A percentile compares a stretch with the other conserved stretches of the same genome.
These are phyloP conservation scores for Metahyphopichia silvanorum DNA, from an alignment of 805 yeast genomes.

Conservation along the genomic window DNA sequence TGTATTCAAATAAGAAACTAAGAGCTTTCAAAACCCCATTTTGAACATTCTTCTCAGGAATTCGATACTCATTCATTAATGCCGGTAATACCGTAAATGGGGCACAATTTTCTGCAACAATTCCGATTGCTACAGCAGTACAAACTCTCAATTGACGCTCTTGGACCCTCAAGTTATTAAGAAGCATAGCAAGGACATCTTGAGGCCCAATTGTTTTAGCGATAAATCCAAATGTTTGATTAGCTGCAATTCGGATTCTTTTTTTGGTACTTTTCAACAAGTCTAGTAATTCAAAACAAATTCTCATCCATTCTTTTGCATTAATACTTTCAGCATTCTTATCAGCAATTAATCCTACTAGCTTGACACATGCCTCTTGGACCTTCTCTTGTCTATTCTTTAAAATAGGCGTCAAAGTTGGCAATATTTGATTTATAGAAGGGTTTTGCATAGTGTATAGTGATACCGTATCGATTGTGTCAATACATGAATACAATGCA, in stretches of 20 bases:
- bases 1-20: conserved; percentile 89
- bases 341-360: conserved; percentile 81
- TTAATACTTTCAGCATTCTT: conserved; percentile 77
- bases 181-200: conserved; percentile 79
- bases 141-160: conserved; percentile 96
- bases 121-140: conserved; percentile 96
- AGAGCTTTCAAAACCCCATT: conserved; percentile 91
- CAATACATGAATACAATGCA: conserved; percentile 64
- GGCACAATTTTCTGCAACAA: conserved; percentile 89
- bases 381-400: conserved; percentile 88
- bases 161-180: conserved; percentile 84
- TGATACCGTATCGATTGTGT: conserved; percentile 53
- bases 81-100: conserved; percentile 95
- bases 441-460: conserved; percentile 58
- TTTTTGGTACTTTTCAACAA: conserved; percentile 80
- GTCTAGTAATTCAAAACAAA: conserved; percentile 86
- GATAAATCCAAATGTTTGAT: conserved; percentile 85
- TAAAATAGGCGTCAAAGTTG: conserved; percentile 87
- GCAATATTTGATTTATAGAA: conserved; percentile 75
- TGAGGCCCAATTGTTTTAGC: conserved; percentile 95
- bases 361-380: conserved; percentile 73
- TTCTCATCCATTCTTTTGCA: conserved; percentile 97
- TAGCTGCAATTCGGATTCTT: conserved; percentile 78
- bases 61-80: conserved; percentile 89
- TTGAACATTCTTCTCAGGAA: conserved; percentile 90